A percentile compares a stretch with the other conserved stretches of the same genome.
Conservation (phyloP, 2,329 filamentous ascomycete genomes). For the Grosmannia serpens region DNA sequence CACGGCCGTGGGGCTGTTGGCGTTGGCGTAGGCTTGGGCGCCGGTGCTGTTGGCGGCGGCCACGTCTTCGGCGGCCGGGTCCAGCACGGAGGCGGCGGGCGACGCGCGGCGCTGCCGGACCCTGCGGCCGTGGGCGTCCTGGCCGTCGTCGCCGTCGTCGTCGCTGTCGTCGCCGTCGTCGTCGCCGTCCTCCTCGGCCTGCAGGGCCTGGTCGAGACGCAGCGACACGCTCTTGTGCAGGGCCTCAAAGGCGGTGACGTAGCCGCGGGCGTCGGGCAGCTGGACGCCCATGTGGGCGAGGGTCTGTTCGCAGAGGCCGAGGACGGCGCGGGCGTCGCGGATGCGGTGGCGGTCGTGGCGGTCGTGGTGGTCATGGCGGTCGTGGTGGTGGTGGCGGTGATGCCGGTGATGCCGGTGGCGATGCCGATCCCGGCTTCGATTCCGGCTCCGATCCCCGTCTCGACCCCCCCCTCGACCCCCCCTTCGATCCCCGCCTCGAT, state of each 20-base stretch:
- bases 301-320: not conserved
- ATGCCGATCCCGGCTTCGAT: not conserved
- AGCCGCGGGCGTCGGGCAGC: conserved; percentile 1
- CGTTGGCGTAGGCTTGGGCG: too few relatives aligned
- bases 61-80: not conserved
- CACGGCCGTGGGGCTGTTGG: not conserved
- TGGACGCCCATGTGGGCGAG: conserved; percentile 2
- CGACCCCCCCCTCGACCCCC: too few relatives aligned
- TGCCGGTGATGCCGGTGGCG: not conserved
- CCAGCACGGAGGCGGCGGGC: not conserved
- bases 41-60: not conserved
- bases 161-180: not conserved
- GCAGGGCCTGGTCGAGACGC: not conserved
- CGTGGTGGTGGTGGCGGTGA: too few relatives aligned
- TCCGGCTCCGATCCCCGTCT: not conserved
- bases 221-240: not conserved
- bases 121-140: not conserved
- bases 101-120: not conserved
- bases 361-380: not conserved
- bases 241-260: conserved; percentile 1
- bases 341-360: not conserved
- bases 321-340: not conserved
- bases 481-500: not conserved
- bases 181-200: not conserved
- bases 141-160: not conserved